These are phyloP conservation scores for Bromus sterilis DNA, from an alignment of 176 grass and related monocot genomes.

Conservation along the genomic window DNA sequence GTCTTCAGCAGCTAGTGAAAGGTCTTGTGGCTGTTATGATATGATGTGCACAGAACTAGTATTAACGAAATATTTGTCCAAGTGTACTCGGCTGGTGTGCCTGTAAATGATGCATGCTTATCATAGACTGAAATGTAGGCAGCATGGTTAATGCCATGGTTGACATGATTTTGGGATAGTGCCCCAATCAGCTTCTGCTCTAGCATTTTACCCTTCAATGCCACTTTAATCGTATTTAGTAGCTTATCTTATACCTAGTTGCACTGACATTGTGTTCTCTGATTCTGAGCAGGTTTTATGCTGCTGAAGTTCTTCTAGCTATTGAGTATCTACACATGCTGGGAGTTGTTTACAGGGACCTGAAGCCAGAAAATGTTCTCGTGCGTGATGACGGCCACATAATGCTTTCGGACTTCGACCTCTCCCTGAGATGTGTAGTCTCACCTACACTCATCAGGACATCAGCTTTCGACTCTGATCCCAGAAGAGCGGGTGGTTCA, in stretches of 20 bases:
- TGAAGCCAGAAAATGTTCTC: slow-evolving; percentile 93
- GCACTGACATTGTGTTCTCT: slow-evolving; percentile 14
- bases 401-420: slow-evolving; percentile 96
- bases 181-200: background rate
- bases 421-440: slow-evolving; percentile 77
- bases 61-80: background rate
- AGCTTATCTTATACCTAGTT: background rate
- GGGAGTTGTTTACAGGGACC: slow-evolving; percentile 84
- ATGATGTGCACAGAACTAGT: background rate
- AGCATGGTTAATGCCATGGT: background rate
- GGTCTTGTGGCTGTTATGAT: background rate
- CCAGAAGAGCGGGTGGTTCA: slow-evolving; percentile 34
- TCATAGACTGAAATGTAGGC: background rate
- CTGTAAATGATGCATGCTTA: background rate
- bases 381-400: slow-evolving; percentile 94
- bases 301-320: slow-evolving; percentile 81
- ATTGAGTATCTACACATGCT: slow-evolving; percentile 97
- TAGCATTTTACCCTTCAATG: background rate
- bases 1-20: background rate
- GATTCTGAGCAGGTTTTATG: slow-evolving; percentile 77
- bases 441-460: slow-evolving; percentile 75
- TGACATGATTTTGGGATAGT: background rate
- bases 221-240: background rate
- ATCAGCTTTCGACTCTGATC: slow-evolving; percentile 57
- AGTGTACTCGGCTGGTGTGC: background rate